Evolutionary conservation across 2,329 filamentous ascomycete species (phyloP), one percentile per base, ranked within the genome.

Genomic region (Thermomyces lanuginosus): DNA sequence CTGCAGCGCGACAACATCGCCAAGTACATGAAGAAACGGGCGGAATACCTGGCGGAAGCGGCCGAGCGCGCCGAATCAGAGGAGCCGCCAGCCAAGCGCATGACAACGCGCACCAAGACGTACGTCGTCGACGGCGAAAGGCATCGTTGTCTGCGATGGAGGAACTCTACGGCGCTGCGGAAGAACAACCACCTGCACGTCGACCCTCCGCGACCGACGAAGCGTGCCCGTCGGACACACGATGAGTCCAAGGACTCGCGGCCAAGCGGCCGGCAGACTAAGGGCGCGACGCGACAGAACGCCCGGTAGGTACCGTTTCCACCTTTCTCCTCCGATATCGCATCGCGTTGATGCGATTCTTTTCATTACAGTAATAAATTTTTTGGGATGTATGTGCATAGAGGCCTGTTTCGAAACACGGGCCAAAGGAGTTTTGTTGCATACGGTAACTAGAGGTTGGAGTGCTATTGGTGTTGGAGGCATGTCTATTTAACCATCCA

Each of bases 11-110:
- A 84, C 21, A 70, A 72, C 42, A 92, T 93, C 36, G 59, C 66
- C 13, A 65, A 67, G 35, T 72, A 83, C 43, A 93, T 93, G 84
- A 63, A 74, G 41, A 76, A 74, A 43, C 75, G 91, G 35, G 71
- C 71, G 35, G 61, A 66, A 37, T 92, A 92, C 42, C 63, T 91
- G 29, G 56, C 60, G 8, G 55, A 67, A 16, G 47, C 53, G 1
- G 59, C 63, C 18, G 56, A 65, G 29, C 58, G 64, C 30, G 53
- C 59, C 3, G 59, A 63, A 38, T 56, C 43, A 32, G 59, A 38
- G 57, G 60, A 35, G 45, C 44, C 28, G 36, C 55, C 59, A 22
- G 53, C 54, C 7, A 64, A 61, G 9, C 58, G 70, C 11, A 63
- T 76, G 42, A 68, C 66, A 16, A 78, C 73, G 2, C 63, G 75